Evolutionary conservation across 352 stramenopile genomes (phyloP).

Genomic region (Phytophthora sp.): DNA sequence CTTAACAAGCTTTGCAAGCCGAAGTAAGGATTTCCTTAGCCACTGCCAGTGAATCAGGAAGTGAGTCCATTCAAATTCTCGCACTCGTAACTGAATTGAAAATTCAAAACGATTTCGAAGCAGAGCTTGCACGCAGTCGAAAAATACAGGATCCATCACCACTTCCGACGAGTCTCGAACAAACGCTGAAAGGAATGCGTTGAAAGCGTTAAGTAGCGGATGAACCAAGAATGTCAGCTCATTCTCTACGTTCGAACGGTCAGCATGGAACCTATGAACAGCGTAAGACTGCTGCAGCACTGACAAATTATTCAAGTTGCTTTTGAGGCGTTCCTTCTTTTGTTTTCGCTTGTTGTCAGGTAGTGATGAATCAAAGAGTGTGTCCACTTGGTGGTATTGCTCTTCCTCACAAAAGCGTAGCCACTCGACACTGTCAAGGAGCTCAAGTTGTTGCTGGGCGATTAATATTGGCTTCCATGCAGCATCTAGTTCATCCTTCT

Average conservation of each 20-base stretch:
- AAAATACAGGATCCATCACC: slow-evolving; percentile 10
- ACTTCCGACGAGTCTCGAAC: slow-evolving; percentile 6
- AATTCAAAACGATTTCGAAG: slow-evolving; percentile 78
- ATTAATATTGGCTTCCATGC: slow-evolving; percentile 48
- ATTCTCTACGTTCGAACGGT: slow-evolving; percentile 75
- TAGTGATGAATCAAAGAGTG: slow-evolving; percentile 26
- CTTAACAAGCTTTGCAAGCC: slow-evolving; percentile 33
- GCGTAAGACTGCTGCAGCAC: slow-evolving; percentile 87
- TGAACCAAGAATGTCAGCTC: slow-evolving; percentile 77
- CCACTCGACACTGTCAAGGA: slow-evolving; percentile 70
- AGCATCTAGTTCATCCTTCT: slow-evolving; percentile 32
- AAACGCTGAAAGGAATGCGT: slow-evolving; percentile 49
- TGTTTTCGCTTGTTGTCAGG: slow-evolving; percentile 22
- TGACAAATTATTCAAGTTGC: slow-evolving; percentile 52
- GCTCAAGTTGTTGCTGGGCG: slow-evolving; percentile 50
- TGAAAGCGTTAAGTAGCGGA: slow-evolving; percentile 69
- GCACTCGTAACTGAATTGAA: slow-evolving; percentile 69
- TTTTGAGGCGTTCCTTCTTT: slow-evolving; percentile 27
- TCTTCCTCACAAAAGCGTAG: slow-evolving; percentile 76
- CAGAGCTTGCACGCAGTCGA: slow-evolving; percentile 41
- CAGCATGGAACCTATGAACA: slow-evolving; percentile 74
- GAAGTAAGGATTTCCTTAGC: slow-evolving; percentile 66
- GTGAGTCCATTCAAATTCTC: slow-evolving; percentile 74
- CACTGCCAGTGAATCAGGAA: slow-evolving; percentile 88
- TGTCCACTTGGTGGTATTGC: slow-evolving; percentile 63